Base-by-base conservation (phyloP, 257 asterid species). In the Cinchona pubescens region DNA sequence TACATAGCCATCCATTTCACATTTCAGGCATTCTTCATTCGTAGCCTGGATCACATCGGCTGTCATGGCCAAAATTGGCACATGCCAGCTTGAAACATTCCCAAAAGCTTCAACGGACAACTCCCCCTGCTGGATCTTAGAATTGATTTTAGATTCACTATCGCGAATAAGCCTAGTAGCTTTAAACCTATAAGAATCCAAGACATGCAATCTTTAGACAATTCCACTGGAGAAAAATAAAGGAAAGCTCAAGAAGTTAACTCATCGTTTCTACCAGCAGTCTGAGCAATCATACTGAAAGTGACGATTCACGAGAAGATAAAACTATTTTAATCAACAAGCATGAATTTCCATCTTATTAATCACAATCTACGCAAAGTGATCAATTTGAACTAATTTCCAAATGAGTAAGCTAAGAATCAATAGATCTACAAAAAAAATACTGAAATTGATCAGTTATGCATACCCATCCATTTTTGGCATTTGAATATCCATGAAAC, bases 401-500 rank as follows among this genome's bases (percentile, higher is more conserved):
- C 6, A 3, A 51, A 40, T 0, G 34, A 15, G 23, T 19, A 13
- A 35, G 27, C 25, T 32, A 9, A 46, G 38, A n/a, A 6, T 7
- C 37, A 43, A 45, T 59, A 8, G 38, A 65, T 25, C 23, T 40
- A 56, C 32, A 70, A 53, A 10, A 40, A 2, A n/a, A n/a, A n/a
- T 35, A 48, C 37, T 11, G 62, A 25, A 75, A 68, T 35, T n/a
- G 62, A 48, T 16, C 40, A 48, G 61, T 19, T 42, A 38, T 25
- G 72, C 86, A 83, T 85, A 92, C 98, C 99, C 99, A 42, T 94
- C 97, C 95, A 92, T 92, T 84, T 88, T 96, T 0, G 99, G 99
- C 99, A 94, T 94, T 83, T 94, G 99, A 75, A 94, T 94, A 75
- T 94, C 99, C 99, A 94, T 94, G 87, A 94, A 94, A 75, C 99